Evolutionary conservation across 768 basidiomycete genomes (phyloP).

Genomic region (Porpolomopsis calyptriformis): DNA sequence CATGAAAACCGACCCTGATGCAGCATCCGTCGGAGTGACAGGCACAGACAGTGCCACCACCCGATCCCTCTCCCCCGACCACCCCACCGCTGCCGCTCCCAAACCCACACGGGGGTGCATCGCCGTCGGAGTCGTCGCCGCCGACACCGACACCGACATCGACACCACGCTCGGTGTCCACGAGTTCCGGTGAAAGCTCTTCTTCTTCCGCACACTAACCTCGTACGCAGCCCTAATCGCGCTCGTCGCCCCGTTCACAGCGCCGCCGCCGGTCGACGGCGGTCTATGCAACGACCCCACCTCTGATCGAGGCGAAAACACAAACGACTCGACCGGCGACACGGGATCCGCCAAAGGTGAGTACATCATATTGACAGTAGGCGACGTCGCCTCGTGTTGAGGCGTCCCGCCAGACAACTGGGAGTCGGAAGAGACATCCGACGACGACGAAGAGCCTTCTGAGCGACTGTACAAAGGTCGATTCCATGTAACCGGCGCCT

Average conservation of each 20-base stretch:
- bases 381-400: not conserved
- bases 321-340: slow-evolving; percentile 14
- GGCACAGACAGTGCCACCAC: not conserved
- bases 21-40: too few relatives aligned
- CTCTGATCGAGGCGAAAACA: slow-evolving; percentile 15
- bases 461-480: slow-evolving; percentile 5
- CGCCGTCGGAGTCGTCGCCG: not conserved
- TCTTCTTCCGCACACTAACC: slow-evolving; percentile 7
- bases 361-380: slow-evolving; percentile 1
- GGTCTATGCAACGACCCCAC: slow-evolving; percentile 8
- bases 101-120: too few relatives aligned
- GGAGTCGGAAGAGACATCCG: slow-evolving; percentile 8
- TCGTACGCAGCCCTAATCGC: slow-evolving; percentile 8
- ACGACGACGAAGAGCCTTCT: slow-evolving; percentile 10
- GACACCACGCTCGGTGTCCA: not conserved
- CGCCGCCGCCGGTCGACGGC: not conserved
- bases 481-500: slow-evolving; percentile 7
- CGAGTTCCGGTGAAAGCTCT: slow-evolving; percentile 5
- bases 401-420: not conserved
- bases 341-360: slow-evolving; percentile 5
- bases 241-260: not conserved
- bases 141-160: not conserved
- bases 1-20: too few relatives aligned
- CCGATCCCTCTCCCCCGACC: not conserved
- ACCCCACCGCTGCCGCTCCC: too few relatives aligned